phyloP scores from a whole-genome alignment of 306 rosid genomes.

The Begonia loranthoides region DNA sequence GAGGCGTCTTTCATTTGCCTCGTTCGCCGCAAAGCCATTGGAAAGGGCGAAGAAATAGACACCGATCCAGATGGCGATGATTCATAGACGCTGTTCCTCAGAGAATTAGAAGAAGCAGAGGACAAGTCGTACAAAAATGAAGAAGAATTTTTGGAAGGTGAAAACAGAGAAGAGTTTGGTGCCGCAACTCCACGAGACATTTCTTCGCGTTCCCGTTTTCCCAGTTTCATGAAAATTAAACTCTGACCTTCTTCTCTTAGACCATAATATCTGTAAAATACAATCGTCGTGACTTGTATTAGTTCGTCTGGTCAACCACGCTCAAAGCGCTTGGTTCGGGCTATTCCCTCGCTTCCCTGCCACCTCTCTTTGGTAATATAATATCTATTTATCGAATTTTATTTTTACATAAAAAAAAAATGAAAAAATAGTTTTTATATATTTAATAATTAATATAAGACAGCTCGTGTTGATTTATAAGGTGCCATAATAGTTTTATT shows the following conservation, averaged over 20 bases:
- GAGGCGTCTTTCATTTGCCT: constrained; percentile 2
- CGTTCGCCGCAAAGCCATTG: constrained; percentile 9
- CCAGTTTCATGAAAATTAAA: neutral
- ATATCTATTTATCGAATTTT: too few species aligned
- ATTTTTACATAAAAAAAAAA: too few species aligned
- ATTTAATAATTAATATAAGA: too few species aligned
- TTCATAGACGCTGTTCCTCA: constrained; percentile 10
- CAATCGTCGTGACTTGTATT: too few species aligned
- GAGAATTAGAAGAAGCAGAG: constrained; percentile 20
- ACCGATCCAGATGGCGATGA: constrained; percentile 2
- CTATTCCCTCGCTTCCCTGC: too few species aligned
- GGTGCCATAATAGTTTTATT: too few species aligned
- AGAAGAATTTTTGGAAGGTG: constrained; percentile 20
- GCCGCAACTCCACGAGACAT: constrained; percentile 28
- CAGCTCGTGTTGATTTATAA: too few species aligned
- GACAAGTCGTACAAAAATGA: constrained; percentile 19
- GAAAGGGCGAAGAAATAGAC: constrained; percentile 5
- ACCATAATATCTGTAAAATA: too few species aligned
- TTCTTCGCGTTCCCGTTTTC: neutral
- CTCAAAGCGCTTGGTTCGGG: too few species aligned
- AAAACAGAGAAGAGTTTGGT: constrained; percentile 27
- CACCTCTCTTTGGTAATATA: too few species aligned
- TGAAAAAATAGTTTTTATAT: too few species aligned
- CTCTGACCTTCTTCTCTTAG: neutral
- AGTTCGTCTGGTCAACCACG: too few species aligned